Percentiles rank a stretch among this genome's conserved stretches.
phyloP scores from a whole-genome alignment of 139 green algal genomes.

The Coelastrella sp. region DNA sequence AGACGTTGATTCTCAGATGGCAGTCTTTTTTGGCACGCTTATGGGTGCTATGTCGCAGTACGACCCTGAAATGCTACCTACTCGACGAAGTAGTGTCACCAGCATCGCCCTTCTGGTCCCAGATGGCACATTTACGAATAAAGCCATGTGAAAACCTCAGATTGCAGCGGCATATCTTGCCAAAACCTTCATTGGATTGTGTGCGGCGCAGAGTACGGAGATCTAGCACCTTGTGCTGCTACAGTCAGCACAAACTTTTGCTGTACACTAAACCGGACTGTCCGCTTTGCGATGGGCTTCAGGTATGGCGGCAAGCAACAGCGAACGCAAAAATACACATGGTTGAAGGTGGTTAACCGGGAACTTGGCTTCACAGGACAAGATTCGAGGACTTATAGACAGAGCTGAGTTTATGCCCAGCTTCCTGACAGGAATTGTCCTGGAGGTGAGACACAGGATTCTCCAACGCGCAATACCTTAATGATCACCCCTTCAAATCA shows the following conservation, averaged over 20 bases:
- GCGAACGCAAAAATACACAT: too few relatives aligned
- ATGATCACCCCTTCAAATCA: too few relatives aligned
- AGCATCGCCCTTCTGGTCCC: too few relatives aligned
- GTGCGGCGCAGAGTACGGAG: not conserved
- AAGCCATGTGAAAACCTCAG: not conserved
- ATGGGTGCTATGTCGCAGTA: too few relatives aligned
- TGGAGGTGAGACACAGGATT: constrained; percentile 70
- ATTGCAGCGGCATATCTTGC: not conserved
- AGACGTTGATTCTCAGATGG: too few relatives aligned
- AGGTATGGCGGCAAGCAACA: too few relatives aligned
- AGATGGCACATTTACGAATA: not conserved
- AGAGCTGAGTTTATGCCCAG: constrained; percentile 62
- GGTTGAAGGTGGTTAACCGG: too few relatives aligned
- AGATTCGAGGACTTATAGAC: constrained; percentile 62
- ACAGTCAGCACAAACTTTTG: constrained; percentile 48
- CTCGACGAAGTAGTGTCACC: too few relatives aligned
- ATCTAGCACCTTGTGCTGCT: not conserved
- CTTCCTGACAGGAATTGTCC: constrained; percentile 42
- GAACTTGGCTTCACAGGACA: constrained; percentile 57
- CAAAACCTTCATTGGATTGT: not conserved
- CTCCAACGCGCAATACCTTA: too few relatives aligned
- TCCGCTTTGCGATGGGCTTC: constrained; percentile 67
- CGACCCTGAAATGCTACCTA: too few relatives aligned
- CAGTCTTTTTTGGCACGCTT: too few relatives aligned
- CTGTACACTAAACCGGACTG: constrained; percentile 77